Conservation (phyloP, 306 rosid species). For the Gynostemma pentaphyllum region DNA sequence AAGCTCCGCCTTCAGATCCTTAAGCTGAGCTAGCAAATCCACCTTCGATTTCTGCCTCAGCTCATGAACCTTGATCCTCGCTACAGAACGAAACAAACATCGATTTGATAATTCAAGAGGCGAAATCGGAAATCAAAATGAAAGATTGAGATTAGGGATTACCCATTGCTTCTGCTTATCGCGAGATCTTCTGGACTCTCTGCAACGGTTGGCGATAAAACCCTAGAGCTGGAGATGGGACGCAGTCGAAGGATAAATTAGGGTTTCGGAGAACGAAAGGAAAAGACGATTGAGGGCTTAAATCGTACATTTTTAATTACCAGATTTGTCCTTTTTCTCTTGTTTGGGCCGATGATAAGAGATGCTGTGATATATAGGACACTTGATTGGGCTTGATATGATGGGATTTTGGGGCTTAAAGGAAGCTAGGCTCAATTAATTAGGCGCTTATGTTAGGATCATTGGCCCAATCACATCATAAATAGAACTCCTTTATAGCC, state of each 20-base stretch:
- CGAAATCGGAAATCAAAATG: neutral
- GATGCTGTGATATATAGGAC: neutral
- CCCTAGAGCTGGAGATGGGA: neutral
- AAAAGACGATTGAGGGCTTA: neutral
- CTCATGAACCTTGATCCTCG: constrained; percentile 44
- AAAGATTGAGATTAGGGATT: neutral
- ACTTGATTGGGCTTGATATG: too few relatives aligned
- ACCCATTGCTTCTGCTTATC: constrained; percentile 1
- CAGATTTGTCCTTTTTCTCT: neutral
- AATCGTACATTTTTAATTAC: neutral
- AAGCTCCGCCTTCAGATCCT: constrained; percentile 47
- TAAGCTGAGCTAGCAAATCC: constrained; percentile 30
- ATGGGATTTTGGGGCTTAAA: too few relatives aligned
- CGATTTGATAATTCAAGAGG: neutral
- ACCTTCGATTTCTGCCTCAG: constrained; percentile 29
- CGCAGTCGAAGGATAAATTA: neutral
- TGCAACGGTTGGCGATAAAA: constrained; percentile 1
- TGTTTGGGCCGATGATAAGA: neutral
- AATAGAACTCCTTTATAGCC: too few relatives aligned
- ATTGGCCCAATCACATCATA: too few relatives aligned
- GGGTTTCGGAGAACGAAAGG: neutral
- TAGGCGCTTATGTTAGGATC: too few relatives aligned
- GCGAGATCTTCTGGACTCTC: neutral
- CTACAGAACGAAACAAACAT: constrained; percentile 5
- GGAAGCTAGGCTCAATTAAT: too few relatives aligned